Evolutionary conservation across 352 stramenopile species (phyloP).

Genomic region (Blastocystis sp.): DNA sequence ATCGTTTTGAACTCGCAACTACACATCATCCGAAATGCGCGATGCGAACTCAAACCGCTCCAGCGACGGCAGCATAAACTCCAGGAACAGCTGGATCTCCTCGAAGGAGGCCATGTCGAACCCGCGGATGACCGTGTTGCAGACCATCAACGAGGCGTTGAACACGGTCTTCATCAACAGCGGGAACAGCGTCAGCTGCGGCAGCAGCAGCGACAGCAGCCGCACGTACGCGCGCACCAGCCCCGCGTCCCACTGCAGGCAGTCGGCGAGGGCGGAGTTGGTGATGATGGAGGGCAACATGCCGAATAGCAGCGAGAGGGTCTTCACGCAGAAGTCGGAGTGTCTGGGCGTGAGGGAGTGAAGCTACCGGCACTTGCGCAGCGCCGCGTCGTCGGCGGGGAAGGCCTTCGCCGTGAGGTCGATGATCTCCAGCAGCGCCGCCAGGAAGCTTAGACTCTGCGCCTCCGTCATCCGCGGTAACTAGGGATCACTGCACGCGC

Average conservation of each 20-base stretch:
- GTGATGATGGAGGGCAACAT: neutral
- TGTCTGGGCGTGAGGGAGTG: neutral
- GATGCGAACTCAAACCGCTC: constrained; percentile 23
- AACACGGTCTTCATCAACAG: constrained; percentile 59
- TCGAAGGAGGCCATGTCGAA: neutral
- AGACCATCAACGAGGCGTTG: neutral
- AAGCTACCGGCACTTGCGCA: neutral
- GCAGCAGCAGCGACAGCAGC: neutral
- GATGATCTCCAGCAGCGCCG: neutral
- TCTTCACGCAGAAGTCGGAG: constrained; percentile 10
- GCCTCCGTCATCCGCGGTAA: neutral
- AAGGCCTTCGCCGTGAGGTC: neutral
- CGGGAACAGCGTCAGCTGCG: constrained; percentile 37
- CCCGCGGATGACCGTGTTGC: neutral
- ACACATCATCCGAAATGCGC: neutral
- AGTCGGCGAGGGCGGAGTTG: neutral
- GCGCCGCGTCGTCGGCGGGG: neutral
- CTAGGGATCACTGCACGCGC: neutral
- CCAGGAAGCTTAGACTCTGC: neutral
- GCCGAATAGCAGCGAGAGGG: neutral
- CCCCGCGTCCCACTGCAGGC: neutral
- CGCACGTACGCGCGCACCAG: neutral
- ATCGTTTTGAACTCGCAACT: constrained; percentile 55
- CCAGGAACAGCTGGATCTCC: neutral
- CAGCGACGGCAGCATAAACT: constrained; percentile 16